phyloP scores from a whole-genome alignment of 352 stramenopile species.

The Pythium insidiosum region DNA sequence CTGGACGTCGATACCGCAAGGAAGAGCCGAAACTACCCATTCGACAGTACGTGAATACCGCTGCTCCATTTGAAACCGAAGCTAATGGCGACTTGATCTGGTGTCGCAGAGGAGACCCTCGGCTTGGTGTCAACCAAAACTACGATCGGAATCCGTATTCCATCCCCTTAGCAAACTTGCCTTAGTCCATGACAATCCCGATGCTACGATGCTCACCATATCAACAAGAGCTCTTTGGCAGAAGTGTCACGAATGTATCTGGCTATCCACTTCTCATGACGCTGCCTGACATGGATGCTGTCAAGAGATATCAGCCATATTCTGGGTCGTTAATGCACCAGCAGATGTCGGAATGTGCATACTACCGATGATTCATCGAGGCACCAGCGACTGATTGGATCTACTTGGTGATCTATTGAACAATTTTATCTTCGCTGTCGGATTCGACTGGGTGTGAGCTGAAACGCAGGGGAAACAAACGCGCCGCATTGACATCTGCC shows the following conservation, averaged over 20 bases:
- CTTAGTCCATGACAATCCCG: no score
- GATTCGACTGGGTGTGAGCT: conserved; percentile 44
- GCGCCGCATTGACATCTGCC: conserved; percentile 50
- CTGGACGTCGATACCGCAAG: conserved; percentile 39
- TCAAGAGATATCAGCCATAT: no score
- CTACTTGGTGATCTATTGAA: no score
- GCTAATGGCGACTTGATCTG: not conserved
- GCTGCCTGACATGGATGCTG: no score
- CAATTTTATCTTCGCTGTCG: conserved; percentile 16
- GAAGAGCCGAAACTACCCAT: conserved; percentile 45
- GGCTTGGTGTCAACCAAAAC: conserved; percentile 62
- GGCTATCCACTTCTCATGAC: no score
- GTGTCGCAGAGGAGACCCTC: conserved; percentile 48
- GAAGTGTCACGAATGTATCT: no score
- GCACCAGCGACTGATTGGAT: no score
- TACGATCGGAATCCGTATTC: conserved; percentile 77
- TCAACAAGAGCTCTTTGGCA: no score
- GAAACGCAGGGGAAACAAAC: conserved; percentile 50
- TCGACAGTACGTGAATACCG: conserved; percentile 35
- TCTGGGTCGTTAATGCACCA: no score
- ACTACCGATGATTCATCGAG: no score
- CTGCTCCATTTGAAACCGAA: not conserved
- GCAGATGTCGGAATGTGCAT: no score
- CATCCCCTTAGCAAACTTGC: conserved; percentile 54
- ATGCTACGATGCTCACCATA: no score